These are phyloP conservation scores for Chlamydomonas sp. DNA, from an alignment of 139 green algal species.

Conservation along the genomic window DNA sequence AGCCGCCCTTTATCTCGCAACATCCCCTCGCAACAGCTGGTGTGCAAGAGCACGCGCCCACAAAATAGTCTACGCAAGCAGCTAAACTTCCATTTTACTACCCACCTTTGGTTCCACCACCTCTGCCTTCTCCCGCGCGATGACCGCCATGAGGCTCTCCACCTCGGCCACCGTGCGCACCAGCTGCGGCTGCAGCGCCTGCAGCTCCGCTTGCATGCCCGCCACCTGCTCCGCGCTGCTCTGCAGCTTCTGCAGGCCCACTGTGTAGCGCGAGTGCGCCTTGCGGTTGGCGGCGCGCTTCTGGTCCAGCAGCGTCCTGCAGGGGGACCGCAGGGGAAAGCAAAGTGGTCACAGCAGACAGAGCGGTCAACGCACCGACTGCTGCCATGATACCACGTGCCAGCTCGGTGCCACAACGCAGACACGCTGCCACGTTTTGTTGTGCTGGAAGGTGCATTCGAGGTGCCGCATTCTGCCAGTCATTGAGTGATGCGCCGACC, in stretches of 20 bases:
- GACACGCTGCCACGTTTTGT: too few relatives aligned
- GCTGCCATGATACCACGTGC: too few relatives aligned
- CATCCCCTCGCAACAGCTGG: neutral
- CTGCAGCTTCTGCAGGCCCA: conserved; percentile 81
- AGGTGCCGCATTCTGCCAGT: too few relatives aligned
- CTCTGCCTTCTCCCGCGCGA: conserved; percentile 74
- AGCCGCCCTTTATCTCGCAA: neutral
- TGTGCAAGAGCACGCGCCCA: neutral
- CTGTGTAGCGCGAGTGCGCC: conserved; percentile 55
- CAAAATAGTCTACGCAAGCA: neutral
- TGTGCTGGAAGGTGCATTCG: too few relatives aligned
- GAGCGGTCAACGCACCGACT: too few relatives aligned
- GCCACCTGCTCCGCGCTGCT: conserved; percentile 68
- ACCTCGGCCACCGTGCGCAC: conserved; percentile 76
- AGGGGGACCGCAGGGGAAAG: conserved; percentile 52
- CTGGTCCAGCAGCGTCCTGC: conserved; percentile 56
- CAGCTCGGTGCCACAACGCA: too few relatives aligned
- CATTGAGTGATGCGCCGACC: neutral
- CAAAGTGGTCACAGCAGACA: neutral
- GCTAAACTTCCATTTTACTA: neutral
- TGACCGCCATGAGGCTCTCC: conserved; percentile 74
- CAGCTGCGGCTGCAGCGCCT: conserved; percentile 81
- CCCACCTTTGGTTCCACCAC: conserved; percentile 71
- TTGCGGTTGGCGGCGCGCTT: conserved; percentile 63
- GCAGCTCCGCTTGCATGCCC: conserved; percentile 77